Evolutionary conservation across 2,329 filamentous ascomycete genomes (phyloP).

Genomic region (Aureobasidium uvarum): DNA sequence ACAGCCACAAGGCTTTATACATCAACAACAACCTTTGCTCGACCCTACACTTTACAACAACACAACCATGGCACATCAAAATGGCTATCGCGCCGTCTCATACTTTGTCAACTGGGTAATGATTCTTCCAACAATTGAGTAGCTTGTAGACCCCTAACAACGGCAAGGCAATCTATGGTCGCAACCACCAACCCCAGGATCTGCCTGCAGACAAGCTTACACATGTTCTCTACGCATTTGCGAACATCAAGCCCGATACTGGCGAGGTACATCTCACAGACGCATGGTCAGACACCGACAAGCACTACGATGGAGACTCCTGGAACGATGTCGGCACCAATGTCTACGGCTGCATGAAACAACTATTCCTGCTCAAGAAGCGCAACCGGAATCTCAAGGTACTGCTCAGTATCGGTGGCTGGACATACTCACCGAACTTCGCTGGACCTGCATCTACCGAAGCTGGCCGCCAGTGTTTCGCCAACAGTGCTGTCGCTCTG

Average conservation of each 20-base stretch:
- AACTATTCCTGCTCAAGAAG: conserved; percentile 74
- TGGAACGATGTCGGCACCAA: conserved; percentile 66
- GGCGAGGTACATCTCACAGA: conserved; percentile 78
- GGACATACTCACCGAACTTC: conserved; percentile 78
- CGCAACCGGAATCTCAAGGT: conserved; percentile 72
- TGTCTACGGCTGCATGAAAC: conserved; percentile 74
- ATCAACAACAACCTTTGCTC: conserved; percentile 16
- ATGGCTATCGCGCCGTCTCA: conserved; percentile 64
- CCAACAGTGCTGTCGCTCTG: conserved; percentile 67
- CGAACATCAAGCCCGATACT: conserved; percentile 73
- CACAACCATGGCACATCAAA: conserved; percentile 24
- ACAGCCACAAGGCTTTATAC: conserved; percentile 1
- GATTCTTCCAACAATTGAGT: no score
- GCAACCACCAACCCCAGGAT: conserved; percentile 81
- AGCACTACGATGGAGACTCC: conserved; percentile 66
- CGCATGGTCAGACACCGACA: conserved; percentile 65
- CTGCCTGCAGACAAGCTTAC: conserved; percentile 78
- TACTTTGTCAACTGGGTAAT: conserved; percentile 69
- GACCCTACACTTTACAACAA: neutral
- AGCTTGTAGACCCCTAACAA: conserved; percentile 21
- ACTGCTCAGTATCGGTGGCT: conserved; percentile 80
- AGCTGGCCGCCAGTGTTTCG: conserved; percentile 63
- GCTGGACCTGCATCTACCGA: conserved; percentile 62
- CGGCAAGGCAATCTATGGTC: conserved; percentile 72
- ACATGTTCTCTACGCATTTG: conserved; percentile 88